Percentiles rank a stretch among this genome's conserved stretches.
phyloP scores from a whole-genome alignment of 2,329 filamentous ascomycete genomes.

The Camptophora hylomeconis region DNA sequence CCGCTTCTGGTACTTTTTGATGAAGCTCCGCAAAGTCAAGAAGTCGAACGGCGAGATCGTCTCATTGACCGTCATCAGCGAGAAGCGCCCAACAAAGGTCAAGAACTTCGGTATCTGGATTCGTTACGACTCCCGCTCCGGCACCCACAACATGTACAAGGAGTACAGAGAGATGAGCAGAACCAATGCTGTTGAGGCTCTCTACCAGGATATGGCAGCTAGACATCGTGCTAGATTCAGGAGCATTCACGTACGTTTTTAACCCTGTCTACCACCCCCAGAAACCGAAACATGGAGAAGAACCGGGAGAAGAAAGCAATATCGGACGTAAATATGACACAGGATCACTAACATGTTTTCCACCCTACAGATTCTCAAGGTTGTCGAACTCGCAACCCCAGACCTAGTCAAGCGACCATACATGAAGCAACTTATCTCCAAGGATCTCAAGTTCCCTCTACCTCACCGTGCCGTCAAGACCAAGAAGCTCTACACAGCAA shows the following conservation, averaged over 20 bases:
- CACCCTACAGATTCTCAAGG: conserved; percentile 72
- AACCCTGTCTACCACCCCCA: too few species aligned
- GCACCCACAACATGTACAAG: conserved; percentile 99
- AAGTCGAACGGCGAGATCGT: conserved; percentile 99
- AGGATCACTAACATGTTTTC: too few species aligned
- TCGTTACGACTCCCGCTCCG: conserved; percentile 98
- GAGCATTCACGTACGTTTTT: conserved; percentile 95
- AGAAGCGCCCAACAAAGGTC: conserved; percentile 99
- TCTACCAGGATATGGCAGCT: conserved; percentile 99
- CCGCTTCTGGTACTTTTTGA: conserved; percentile 99
- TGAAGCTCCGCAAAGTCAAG: conserved; percentile 99
- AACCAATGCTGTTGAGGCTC: conserved; percentile 84
- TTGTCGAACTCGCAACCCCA: conserved; percentile 90
- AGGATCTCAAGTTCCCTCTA: conserved; percentile 95
- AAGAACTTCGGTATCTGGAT: conserved; percentile 99
- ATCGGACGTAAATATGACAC: too few species aligned
- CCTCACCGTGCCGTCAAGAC: conserved; percentile 86
- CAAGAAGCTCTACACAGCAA: conserved; percentile 84
- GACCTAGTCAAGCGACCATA: conserved; percentile 95
- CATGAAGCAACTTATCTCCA: conserved; percentile 95
- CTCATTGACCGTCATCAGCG: conserved; percentile 86
- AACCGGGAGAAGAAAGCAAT: conserved; percentile 6
- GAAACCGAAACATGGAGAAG: neutral
- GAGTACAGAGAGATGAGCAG: conserved; percentile 99
- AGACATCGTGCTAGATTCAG: conserved; percentile 96